Percentiles rank a stretch among this genome's conserved stretches.
Conservation (phyloP, 2,329 filamentous ascomycete species). For the Thielaviopsis musarum region DNA sequence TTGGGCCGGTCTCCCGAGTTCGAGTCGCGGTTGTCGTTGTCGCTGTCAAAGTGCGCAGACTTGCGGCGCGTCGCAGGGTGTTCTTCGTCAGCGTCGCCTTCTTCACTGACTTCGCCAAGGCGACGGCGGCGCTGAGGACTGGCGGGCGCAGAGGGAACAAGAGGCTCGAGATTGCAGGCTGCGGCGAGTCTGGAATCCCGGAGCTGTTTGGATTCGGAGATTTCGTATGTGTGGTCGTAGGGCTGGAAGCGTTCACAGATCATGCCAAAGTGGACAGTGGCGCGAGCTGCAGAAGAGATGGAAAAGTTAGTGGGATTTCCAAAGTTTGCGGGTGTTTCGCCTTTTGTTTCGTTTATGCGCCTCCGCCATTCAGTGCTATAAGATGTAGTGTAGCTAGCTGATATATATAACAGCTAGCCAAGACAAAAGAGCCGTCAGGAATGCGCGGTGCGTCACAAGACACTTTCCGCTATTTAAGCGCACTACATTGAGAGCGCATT, state of each 20-base stretch:
- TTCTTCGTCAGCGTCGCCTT: constrained; percentile 59
- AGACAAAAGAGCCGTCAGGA: background rate
- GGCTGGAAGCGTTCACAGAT: constrained; percentile 61
- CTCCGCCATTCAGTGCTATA: too few relatives aligned
- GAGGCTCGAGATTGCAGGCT: constrained; percentile 66
- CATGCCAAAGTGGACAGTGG: constrained; percentile 54
- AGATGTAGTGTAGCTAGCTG: too few relatives aligned
- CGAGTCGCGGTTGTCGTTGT: constrained; percentile 13
- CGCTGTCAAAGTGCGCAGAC: constrained; percentile 31
- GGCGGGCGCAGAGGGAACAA: constrained; percentile 65
- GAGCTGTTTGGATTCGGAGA: constrained; percentile 58
- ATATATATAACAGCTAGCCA: background rate
- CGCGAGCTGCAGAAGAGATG: constrained; percentile 45
- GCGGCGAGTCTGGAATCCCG: constrained; percentile 77
- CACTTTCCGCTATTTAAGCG: background rate
- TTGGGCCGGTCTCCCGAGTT: constrained; percentile 11
- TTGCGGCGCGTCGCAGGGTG: constrained; percentile 35
- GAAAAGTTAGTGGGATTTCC: background rate
- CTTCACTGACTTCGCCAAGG: constrained; percentile 85
- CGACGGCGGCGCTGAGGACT: constrained; percentile 62
- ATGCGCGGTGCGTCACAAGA: background rate
- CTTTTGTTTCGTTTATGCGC: too few relatives aligned
- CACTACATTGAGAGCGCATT: background rate
- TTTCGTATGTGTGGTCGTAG: constrained; percentile 70
- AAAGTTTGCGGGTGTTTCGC: too few relatives aligned